phyloP scores from a whole-genome alignment of 352 stramenopile genomes.

The Phytophthora constricta region DNA sequence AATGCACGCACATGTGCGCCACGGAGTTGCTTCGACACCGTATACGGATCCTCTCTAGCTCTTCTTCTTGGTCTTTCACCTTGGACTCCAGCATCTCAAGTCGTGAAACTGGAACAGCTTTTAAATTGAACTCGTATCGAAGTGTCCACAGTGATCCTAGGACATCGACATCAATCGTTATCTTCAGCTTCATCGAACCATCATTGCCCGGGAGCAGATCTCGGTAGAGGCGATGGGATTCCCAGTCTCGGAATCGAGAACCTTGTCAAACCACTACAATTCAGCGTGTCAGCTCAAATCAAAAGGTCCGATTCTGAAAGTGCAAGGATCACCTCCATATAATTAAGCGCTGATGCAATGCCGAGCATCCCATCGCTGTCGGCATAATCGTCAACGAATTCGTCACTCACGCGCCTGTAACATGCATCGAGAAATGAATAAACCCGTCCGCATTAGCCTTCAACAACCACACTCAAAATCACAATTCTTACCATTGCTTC shows the following conservation, averaged over 20 bases:
- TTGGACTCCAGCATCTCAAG: background rate
- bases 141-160: background rate
- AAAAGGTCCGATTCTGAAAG: too few relatives aligned
- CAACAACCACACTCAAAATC: too few relatives aligned
- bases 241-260: background rate
- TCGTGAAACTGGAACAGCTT: background rate
- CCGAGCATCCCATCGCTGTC: too few relatives aligned
- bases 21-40: background rate
- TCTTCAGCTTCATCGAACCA: background rate
- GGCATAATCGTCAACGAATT: too few relatives aligned
- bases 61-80: background rate
- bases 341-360: too few relatives aligned
- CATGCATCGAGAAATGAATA: too few relatives aligned
- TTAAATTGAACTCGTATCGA: background rate
- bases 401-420: too few relatives aligned
- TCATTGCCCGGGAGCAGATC: background rate
- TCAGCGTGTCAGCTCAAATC: background rate
- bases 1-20: background rate
- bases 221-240: background rate
- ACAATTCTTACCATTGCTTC: too few relatives aligned
- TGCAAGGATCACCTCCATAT: too few relatives aligned
- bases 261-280: background rate
- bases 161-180: background rate
- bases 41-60: background rate
- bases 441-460: too few relatives aligned